These are phyloP conservation scores for Citrullus amarus DNA, from an alignment of 306 rosid species.

Conservation along the genomic window DNA sequence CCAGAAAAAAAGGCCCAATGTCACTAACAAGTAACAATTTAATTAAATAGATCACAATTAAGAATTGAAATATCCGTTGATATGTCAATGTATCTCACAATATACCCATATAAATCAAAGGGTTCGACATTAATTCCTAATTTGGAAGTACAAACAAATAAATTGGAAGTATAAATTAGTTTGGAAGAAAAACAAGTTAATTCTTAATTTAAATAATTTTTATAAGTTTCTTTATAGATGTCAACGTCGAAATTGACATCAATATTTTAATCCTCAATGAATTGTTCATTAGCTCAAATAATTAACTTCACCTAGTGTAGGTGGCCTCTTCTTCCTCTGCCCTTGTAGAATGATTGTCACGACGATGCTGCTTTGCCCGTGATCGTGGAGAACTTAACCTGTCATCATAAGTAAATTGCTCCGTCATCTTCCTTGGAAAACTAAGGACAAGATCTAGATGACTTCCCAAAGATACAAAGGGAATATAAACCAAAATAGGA, in stretches of 20 bases:
- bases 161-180: too few relatives aligned
- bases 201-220: too few relatives aligned
- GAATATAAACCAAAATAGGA: not conserved
- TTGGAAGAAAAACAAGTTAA: too few relatives aligned
- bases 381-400: slow-evolving; percentile 39
- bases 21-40: not conserved
- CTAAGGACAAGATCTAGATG: slow-evolving; percentile 32
- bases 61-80: too few relatives aligned
- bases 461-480: slow-evolving; percentile 12
- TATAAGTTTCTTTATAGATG: too few relatives aligned
- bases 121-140: too few relatives aligned
- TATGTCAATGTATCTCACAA: too few relatives aligned
- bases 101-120: too few relatives aligned
- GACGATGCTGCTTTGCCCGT: slow-evolving; percentile 31
- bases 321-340: slow-evolving; percentile 36
- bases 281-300: not conserved
- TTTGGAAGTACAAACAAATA: too few relatives aligned
- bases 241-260: too few relatives aligned
- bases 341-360: slow-evolving; percentile 28
- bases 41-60: not conserved
- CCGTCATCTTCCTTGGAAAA: slow-evolving; percentile 29
- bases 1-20: slow-evolving; percentile 3
- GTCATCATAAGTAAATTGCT: slow-evolving; percentile 24
- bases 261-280: not conserved
- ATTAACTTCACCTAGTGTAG: slow-evolving; percentile 20